phyloP scores from a whole-genome alignment of 108 stramenopile species.

The Asterionellopsis glacialis region DNA sequence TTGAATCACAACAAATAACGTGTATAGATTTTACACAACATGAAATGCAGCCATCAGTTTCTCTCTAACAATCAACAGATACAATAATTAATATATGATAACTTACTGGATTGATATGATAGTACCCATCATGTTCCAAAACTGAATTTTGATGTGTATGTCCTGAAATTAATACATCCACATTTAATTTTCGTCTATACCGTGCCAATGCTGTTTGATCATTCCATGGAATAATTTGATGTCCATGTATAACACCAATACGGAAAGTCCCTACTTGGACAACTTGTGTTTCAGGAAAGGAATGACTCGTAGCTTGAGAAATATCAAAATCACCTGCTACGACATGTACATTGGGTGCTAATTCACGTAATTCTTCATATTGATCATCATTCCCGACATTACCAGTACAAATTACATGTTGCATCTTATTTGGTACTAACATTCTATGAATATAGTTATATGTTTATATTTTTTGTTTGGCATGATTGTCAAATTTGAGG shows the following conservation, averaged over 20 bases:
- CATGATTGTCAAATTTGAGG: too few relatives aligned
- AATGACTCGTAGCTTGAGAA: constrained; percentile 3
- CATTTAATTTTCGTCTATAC: constrained; percentile 77
- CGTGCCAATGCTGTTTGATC: constrained; percentile 67
- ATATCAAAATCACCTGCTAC: constrained; percentile 88
- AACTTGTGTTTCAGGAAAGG: constrained; percentile 87
- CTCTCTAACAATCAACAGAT: too few relatives aligned
- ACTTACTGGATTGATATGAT: constrained; percentile 89
- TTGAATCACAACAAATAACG: too few relatives aligned
- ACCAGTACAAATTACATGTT: constrained; percentile 97
- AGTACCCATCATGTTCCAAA: constrained; percentile 76
- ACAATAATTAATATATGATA: background rate
- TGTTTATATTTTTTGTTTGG: too few relatives aligned
- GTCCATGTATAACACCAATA: constrained; percentile 93
- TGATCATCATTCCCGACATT: constrained; percentile 84
- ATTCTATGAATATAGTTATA: constrained; percentile 39
- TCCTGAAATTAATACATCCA: constrained; percentile 95
- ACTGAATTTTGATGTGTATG: constrained; percentile 92
- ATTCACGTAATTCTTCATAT: constrained; percentile 79
- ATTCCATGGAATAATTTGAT: constrained; percentile 90
- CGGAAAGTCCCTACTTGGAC: constrained; percentile 89
- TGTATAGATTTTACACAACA: too few relatives aligned
- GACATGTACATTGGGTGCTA: constrained; percentile 95
- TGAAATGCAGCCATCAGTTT: too few relatives aligned
- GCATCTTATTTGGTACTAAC: constrained; percentile 98